A percentile compares a stretch with the other conserved stretches of the same genome.
phyloP scores from a whole-genome alignment of 345 rosid species.

The Carallia brachiata region DNA sequence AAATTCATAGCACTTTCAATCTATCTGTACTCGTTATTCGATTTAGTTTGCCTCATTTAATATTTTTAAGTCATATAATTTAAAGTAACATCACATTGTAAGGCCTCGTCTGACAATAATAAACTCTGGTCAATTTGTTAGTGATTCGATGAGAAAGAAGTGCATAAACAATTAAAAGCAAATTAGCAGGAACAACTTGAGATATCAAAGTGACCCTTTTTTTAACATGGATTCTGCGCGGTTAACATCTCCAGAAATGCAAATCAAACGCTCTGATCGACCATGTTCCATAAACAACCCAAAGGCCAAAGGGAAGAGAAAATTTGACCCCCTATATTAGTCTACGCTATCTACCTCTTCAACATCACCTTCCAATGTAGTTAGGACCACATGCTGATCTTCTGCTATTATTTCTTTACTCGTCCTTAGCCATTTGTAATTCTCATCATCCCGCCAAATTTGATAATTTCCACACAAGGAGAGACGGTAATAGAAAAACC shows the following conservation, averaged over 20 bases:
- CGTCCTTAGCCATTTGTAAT: too few species aligned
- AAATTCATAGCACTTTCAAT: too few species aligned
- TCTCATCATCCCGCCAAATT: too few species aligned
- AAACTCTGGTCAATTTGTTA: not conserved
- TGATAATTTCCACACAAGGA: too few species aligned
- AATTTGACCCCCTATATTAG: not conserved
- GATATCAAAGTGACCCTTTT: not conserved
- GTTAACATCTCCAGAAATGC: not conserved
- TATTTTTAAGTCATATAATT: not conserved
- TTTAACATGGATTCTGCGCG: not conserved
- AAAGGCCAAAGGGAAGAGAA: not conserved
- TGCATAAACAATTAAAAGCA: not conserved
- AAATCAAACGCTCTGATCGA: not conserved
- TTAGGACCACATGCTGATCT: not conserved
- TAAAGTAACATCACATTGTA: too few species aligned
- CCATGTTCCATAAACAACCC: not conserved
- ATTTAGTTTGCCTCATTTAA: constrained; percentile 2
- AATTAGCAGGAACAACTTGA: not conserved
- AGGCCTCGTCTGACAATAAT: not conserved
- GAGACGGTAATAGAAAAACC: too few species aligned
- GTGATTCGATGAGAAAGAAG: not conserved
- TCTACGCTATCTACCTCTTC: not conserved
- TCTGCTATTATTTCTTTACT: too few species aligned
- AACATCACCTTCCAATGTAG: too few species aligned
- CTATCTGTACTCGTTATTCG: too few species aligned